phyloP scores from a whole-genome alignment of 306 rosid genomes.

The Acmispon strigosus region DNA sequence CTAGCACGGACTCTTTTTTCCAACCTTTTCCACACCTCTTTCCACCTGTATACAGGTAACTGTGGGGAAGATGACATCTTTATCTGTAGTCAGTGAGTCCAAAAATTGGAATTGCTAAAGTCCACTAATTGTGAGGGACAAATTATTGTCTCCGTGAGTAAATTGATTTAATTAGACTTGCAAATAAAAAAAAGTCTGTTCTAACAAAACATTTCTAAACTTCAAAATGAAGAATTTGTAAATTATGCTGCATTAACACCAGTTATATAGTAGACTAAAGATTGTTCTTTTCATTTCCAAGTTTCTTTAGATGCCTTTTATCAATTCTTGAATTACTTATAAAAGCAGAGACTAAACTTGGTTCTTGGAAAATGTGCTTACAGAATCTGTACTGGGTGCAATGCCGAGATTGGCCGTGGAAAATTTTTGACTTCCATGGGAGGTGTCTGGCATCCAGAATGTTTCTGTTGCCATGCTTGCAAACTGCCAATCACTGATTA shows the following conservation, averaged over 20 bases:
- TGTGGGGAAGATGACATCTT: slow-evolving; percentile 17
- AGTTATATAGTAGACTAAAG: background rate
- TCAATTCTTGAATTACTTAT: background rate
- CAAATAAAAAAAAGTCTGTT: background rate
- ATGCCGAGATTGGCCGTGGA: slow-evolving; percentile 64
- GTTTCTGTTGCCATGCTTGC: slow-evolving; percentile 75
- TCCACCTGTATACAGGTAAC: slow-evolving; percentile 72
- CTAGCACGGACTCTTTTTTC: slow-evolving; percentile 38
- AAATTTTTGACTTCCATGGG: slow-evolving; percentile 74
- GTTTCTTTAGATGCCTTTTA: background rate
- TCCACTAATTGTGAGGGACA: background rate
- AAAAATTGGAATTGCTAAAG: background rate
- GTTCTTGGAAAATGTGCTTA: slow-evolving; percentile 22
- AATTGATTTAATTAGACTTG: background rate
- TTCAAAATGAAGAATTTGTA: background rate
- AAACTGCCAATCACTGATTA: slow-evolving; percentile 79
- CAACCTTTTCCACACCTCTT: slow-evolving; percentile 47
- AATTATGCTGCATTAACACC: background rate
- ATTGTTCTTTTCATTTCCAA: background rate
- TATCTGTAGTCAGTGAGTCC: background rate
- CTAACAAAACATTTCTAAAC: background rate
- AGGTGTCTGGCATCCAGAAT: slow-evolving; percentile 88
- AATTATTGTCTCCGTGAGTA: background rate
- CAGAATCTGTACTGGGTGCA: slow-evolving; percentile 95
- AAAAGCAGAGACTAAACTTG: background rate